These are phyloP conservation scores for Hymenoscyphus albidus DNA, from an alignment of 2,329 filamentous ascomycete species.

Conservation along the genomic window DNA sequence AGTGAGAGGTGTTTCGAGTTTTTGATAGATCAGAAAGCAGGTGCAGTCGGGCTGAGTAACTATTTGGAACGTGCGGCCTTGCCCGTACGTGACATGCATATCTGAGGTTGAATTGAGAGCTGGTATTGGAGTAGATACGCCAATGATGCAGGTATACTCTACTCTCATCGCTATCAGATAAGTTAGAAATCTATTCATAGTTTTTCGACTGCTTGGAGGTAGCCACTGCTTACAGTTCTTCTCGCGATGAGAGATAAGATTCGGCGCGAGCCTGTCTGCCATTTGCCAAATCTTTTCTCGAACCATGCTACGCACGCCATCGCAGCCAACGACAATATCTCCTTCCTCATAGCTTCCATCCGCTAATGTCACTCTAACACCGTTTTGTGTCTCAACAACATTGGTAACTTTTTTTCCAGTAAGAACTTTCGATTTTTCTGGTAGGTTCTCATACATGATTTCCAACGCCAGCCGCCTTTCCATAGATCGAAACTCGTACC, in stretches of 20 bases:
- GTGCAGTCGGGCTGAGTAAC: too few species aligned
- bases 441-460: constrained; percentile 17
- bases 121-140: too few species aligned
- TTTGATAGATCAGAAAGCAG: too few species aligned
- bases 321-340: constrained; percentile 28
- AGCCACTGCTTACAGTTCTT: neutral
- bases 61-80: too few species aligned
- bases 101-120: too few species aligned
- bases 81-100: too few species aligned
- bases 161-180: too few species aligned
- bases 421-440: constrained; percentile 23
- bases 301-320: constrained; percentile 28
- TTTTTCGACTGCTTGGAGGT: neutral
- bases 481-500: constrained; percentile 8
- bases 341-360: constrained; percentile 23
- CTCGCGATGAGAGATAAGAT: neutral
- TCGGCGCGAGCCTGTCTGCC: neutral
- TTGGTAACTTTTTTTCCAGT: constrained; percentile 23
- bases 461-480: constrained; percentile 17
- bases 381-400: constrained; percentile 14
- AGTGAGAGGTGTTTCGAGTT: too few species aligned
- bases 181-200: neutral
- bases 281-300: constrained; percentile 20
- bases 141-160: too few species aligned
- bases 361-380: constrained; percentile 21